phyloP scores from a whole-genome alignment of 345 rosid species.

The Boechera divaricarpa region DNA sequence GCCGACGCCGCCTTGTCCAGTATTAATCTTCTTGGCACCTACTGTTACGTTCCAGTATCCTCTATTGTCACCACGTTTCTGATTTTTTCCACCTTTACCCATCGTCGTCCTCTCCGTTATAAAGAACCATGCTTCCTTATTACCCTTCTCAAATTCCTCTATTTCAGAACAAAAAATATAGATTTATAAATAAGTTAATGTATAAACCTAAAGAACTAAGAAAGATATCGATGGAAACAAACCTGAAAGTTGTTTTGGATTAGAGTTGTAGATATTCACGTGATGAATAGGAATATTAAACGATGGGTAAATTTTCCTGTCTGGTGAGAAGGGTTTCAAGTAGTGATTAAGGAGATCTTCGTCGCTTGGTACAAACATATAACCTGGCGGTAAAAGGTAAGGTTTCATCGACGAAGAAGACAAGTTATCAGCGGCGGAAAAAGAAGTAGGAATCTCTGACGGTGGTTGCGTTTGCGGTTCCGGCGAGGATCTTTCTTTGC shows the following conservation, averaged over 20 bases:
- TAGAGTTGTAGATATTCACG: too few relatives aligned
- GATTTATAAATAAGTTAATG: too few relatives aligned
- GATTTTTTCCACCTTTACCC: background rate
- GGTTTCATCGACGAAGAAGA: background rate
- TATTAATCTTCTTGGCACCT: background rate
- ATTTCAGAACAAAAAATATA: background rate
- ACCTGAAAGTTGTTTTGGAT: background rate
- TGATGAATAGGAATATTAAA: too few relatives aligned
- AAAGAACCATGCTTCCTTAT: too few relatives aligned
- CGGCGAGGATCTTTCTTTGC: background rate
- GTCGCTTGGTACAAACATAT: background rate
- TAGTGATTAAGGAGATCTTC: background rate
- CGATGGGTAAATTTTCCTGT: too few relatives aligned
- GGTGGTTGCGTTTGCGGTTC: background rate
- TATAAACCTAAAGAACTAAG: too few relatives aligned
- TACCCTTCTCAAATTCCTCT: slow-evolving; percentile 12
- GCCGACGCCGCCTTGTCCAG: background rate
- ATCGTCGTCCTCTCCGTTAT: background rate
- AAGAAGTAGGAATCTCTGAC: background rate
- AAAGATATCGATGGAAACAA: background rate
- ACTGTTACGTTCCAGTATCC: background rate
- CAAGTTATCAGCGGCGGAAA: background rate
- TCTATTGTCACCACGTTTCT: background rate
- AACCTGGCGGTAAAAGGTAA: background rate
- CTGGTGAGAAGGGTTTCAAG: too few relatives aligned